Conservation (phyloP, 2,329 filamentous ascomycete genomes). For the Aotearoamyces nothofagi region DNA sequence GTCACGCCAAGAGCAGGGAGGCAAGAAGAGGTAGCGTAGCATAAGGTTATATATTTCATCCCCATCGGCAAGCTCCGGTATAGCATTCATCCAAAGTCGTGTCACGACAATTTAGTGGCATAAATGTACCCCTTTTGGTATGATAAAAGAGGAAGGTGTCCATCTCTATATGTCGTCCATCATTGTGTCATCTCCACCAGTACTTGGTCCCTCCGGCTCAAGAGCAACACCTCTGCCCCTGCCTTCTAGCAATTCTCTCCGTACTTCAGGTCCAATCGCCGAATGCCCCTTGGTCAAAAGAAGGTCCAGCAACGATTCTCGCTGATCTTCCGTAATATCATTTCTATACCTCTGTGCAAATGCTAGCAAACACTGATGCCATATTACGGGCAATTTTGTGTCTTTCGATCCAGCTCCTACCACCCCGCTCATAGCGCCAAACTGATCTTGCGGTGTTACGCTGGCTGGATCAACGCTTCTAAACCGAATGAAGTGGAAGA, state of each 20-base stretch:
- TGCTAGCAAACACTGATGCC: constrained; percentile 85
- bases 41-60: too few relatives aligned
- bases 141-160: too few relatives aligned
- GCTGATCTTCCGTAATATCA: constrained; percentile 89
- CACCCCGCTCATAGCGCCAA: constrained; percentile 37
- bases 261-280: constrained; percentile 79
- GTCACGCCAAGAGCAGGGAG: too few relatives aligned
- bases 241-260: constrained; percentile 76
- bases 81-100: too few relatives aligned
- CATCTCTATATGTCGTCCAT: too few relatives aligned
- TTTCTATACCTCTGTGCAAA: constrained; percentile 94
- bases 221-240: constrained; percentile 65
- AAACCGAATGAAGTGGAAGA: constrained; percentile 94
- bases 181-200: constrained; percentile 87
- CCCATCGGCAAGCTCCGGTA: too few relatives aligned
- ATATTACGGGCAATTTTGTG: constrained; percentile 73
- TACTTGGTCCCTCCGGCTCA: constrained; percentile 36
- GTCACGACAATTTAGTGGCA: neutral
- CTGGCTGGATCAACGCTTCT: constrained; percentile 49
- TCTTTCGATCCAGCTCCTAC: constrained; percentile 30
- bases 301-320: constrained; percentile 80
- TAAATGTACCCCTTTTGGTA: neutral
- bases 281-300: constrained; percentile 73
- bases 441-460: constrained; percentile 29
- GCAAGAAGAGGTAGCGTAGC: too few relatives aligned